Evolutionary conservation across 2,329 filamentous ascomycete genomes (phyloP), one percentile per base, ranked within the genome.

Genomic region (Fusarium virguliforme): DNA sequence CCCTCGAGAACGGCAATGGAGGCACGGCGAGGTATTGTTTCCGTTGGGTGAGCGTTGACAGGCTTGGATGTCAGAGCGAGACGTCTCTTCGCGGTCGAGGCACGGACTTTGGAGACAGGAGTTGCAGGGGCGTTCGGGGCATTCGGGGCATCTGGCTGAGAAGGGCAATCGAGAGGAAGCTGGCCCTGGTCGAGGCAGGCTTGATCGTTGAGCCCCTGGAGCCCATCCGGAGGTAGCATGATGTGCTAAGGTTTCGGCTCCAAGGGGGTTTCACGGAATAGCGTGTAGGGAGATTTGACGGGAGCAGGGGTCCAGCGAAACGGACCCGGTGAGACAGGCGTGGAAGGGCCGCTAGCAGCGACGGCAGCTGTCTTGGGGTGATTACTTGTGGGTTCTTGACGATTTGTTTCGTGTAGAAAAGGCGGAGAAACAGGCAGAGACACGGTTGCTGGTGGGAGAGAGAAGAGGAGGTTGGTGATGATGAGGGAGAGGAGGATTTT

Each of bases 221-320:
- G 60, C 54, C 46, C 46, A 32, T 71, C 70, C 64, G 70, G 64
- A 67, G 67, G 66, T 70, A 75, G 75, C 77, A 79, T 79, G 70
- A 74, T 72, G 64, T 59, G 67, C 75, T 74, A 74, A 73, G 60
- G 73, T 76, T 75, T 76, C 68, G 72, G 62, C 64, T 67, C 62
- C 70, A 65, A 71, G 70, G 70, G 70, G 46, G 46, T 50, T 50
- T 50, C 46, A 50, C 46, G 46, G 70, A 65, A 64, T 40, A 56
- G 48, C 57, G 63, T 51, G 43, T 63, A 63, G 60, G 70, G 70
- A 72, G 70, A 72, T 72, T 72, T 73, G 67, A 62, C 38, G 60
- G 53, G 43, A 68, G 57, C 70, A 71, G 67, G 70, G 70, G 65
- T 73, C 70, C 37, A 72, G 68, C 62, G 59, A 70, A 68, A 64